Percentiles rank a stretch among this genome's conserved stretches.
phyloP scores from a whole-genome alignment of 345 rosid species.

The Gossypium mustelinum region DNA sequence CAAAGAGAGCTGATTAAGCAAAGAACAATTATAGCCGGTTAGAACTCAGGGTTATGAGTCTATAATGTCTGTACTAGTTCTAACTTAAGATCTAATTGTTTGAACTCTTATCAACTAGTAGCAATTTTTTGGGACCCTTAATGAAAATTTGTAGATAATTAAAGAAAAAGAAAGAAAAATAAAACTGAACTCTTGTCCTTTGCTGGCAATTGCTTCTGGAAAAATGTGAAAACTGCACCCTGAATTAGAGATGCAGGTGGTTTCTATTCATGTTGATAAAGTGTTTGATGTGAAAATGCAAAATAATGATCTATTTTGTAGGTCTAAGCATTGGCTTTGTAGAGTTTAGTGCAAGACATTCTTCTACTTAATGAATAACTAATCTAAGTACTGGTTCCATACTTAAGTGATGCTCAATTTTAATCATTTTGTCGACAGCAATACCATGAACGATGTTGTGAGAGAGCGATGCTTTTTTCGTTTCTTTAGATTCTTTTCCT shows the following conservation, averaged over 20 bases:
- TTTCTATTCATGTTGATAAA: not conserved
- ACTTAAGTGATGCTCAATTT: not conserved
- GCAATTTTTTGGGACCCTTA: not conserved
- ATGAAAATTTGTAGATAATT: slow-evolving; percentile 2
- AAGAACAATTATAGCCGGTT: not conserved
- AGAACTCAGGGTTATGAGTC: not conserved
- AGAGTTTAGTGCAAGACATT: not conserved
- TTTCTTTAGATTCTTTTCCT: not conserved
- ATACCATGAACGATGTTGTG: not conserved
- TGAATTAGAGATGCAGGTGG: not conserved
- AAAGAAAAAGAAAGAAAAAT: not conserved
- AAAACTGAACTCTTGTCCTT: not conserved
- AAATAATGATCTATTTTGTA: not conserved
- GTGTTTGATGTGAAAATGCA: not conserved
- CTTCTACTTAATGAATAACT: not conserved
- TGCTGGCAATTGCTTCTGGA: not conserved
- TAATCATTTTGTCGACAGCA: not conserved
- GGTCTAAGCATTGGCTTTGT: slow-evolving; percentile 1
- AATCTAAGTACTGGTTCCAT: not conserved
- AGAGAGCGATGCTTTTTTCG: not conserved
- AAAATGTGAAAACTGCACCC: not conserved
- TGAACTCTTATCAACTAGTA: not conserved
- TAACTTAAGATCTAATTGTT: not conserved
- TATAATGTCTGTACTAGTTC: not conserved
- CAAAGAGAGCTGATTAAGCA: not conserved